Base-by-base conservation (phyloP, 345 rosid species). In the Murraya koenigii region DNA sequence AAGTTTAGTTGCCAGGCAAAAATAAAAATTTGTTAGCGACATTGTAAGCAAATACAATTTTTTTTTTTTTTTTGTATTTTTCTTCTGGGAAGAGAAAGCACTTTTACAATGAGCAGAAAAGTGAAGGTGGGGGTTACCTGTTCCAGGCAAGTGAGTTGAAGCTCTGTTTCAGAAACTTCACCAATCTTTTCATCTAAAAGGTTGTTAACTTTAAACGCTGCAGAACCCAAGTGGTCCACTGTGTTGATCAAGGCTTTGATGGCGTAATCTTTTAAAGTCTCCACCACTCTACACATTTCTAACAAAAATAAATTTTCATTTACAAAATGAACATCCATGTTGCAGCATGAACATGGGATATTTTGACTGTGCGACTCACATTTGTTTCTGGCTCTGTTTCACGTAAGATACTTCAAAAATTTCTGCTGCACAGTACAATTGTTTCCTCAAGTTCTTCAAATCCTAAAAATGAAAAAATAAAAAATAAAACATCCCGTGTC, bases 141-240 rank as follows among this genome's bases (percentile, higher is more conserved):
- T 80, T 89, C 86, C 25, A 86, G 65, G 84, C 93, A 85, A 77
- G 85, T 85, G 62, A 96, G 75, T 25, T 80, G 90, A 65, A 88
- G 88, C 39, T 81, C 89, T 23, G 88, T 78, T 44, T 78, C 84
- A 55, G 88, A 88, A 84, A 84, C 80, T 54, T 87, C 89, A 32
- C 78, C 82, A 22, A 87, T 73, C 63, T 87, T 87, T 47, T 91
- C 91, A 69, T 88, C 87, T 63, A 92, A 59, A 60, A 86, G 79
- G 10, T 79, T 23, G 82, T 85, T 86, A 47, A 93, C 82, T 85
- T 93, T 91, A 86, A 62, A 87, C 5, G 97, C 90, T 28, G 91
- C 94, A 39, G 94, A 91, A 75, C 99, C 99, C 84, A 95, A 83
- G 78, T 95, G 99, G 75, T 95, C 99, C 13, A 93, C 87, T 6